Conservation (phyloP, 2,329 filamentous ascomycete species). For the Thelonectria discophora region DNA sequence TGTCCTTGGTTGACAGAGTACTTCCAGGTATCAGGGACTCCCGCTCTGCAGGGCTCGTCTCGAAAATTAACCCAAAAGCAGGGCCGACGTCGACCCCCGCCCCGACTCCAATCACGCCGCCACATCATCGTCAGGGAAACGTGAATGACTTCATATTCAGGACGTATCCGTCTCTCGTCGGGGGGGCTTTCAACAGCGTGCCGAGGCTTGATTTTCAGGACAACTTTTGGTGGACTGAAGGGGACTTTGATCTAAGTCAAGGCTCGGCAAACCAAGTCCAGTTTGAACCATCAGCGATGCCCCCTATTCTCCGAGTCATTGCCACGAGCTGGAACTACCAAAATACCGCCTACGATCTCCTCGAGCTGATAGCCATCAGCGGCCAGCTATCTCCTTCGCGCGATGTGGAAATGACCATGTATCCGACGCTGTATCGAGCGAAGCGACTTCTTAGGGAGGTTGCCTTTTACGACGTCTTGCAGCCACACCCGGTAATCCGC, state of each 20-base stretch:
- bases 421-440: conserved; percentile 61
- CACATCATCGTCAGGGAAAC: conserved; percentile 57
- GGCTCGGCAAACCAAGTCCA: conserved; percentile 29
- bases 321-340: conserved; percentile 62
- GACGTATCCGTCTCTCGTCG: conserved; percentile 54
- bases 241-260: conserved; percentile 50
- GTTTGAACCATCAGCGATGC: conserved; percentile 49
- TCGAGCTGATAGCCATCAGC: conserved; percentile 61
- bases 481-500: conserved; percentile 56
- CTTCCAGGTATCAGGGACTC: conserved; percentile 55
- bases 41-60: neutral
- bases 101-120: conserved; percentile 61
- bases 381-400: conserved; percentile 59
- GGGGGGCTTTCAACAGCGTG: conserved; percentile 53
- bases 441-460: conserved; percentile 65
- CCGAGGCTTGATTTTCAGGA: conserved; percentile 62
- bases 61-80: conserved; percentile 38
- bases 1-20: conserved; percentile 58
- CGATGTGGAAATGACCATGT: conserved; percentile 57
- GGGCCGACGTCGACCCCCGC: conserved; percentile 57
- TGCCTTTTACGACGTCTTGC: conserved; percentile 62
- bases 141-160: conserved; percentile 63
- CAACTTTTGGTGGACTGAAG: conserved; percentile 66
- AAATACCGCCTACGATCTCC: conserved; percentile 60
- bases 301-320: conserved; percentile 60